A percentile compares a stretch with the other conserved stretches of the same genome.
Conservation (phyloP, 257 asterid genomes). For the Solanum ossicruentum region DNA sequence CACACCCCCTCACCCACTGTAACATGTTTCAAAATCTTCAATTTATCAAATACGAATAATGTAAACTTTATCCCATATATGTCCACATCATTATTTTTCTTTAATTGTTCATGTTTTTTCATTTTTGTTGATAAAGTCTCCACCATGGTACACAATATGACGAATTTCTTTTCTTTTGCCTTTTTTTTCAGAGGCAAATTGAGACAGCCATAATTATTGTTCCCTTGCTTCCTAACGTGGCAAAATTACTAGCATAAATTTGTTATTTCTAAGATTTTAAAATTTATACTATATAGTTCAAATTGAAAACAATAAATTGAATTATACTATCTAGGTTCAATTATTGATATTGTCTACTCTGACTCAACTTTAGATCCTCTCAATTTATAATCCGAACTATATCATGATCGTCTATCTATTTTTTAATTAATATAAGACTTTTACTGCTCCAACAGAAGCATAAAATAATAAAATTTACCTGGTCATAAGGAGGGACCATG, state of each 20-base stretch:
- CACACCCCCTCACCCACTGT: background rate
- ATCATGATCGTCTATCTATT: background rate
- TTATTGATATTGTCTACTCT: no score
- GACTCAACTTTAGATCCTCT: no score
- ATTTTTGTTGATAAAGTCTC: background rate
- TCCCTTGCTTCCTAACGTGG: no score
- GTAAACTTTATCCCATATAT: background rate
- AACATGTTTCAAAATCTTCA: background rate
- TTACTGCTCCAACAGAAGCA: no score
- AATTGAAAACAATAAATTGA: no score
- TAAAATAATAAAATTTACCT: background rate
- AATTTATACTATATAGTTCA: no score
- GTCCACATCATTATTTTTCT: background rate
- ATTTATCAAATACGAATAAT: background rate
- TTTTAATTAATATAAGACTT: no score
- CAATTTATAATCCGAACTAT: background rate
- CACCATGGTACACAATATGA: background rate
- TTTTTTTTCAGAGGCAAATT: background rate
- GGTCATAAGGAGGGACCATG: slow-evolving; percentile 44
- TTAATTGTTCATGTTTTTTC: background rate
- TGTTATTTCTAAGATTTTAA: no score
- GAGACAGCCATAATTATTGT: no score
- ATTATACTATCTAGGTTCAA: no score
- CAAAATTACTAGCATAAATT: no score
- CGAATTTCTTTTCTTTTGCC: background rate